phyloP scores from a whole-genome alignment of 768 basidiomycete species.

The Pleurotus cornucopiae region DNA sequence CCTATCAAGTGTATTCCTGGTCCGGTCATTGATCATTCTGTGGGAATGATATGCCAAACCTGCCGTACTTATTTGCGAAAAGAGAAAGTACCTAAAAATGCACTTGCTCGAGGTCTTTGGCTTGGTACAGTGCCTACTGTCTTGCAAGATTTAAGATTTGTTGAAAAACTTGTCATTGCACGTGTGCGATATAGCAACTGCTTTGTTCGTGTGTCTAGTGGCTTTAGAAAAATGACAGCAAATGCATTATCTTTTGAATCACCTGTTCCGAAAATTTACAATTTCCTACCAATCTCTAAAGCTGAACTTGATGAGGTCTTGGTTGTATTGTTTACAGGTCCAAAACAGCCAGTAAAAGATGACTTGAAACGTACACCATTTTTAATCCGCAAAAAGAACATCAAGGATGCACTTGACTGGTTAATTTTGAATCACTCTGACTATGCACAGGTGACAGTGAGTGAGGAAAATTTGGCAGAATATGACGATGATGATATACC shows the following conservation, averaged over 20 bases:
- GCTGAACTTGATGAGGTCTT: conserved; percentile 11
- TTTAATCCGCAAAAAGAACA: conserved; percentile 18
- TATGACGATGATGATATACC: conserved; percentile 13
- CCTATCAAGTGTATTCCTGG: not conserved
- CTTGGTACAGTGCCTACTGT: conserved; percentile 22
- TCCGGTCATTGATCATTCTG: not conserved
- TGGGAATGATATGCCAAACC: not conserved
- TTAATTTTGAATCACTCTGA: conserved; percentile 8
- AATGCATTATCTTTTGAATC: conserved; percentile 22
- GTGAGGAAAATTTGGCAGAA: conserved; percentile 10
- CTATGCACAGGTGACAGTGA: conserved; percentile 19
- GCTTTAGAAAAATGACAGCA: conserved; percentile 13
- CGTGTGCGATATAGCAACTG: conserved; percentile 16
- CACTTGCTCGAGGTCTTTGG: conserved; percentile 10
- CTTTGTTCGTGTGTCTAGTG: conserved; percentile 9
- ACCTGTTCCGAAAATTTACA: conserved; percentile 17
- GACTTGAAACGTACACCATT: conserved; percentile 18
- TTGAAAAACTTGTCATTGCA: no score
- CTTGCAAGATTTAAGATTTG: conserved; percentile 4
- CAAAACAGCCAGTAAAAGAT: conserved; percentile 10
- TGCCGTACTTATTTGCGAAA: conserved; percentile 7
- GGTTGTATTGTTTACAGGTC: no score
- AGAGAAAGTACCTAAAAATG: conserved; percentile 10
- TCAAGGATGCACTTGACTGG: conserved; percentile 21
- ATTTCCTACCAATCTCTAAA: conserved; percentile 14